Conservation (phyloP, 176 grass and related monocot genomes). For the Alopecurus myosuroides region DNA sequence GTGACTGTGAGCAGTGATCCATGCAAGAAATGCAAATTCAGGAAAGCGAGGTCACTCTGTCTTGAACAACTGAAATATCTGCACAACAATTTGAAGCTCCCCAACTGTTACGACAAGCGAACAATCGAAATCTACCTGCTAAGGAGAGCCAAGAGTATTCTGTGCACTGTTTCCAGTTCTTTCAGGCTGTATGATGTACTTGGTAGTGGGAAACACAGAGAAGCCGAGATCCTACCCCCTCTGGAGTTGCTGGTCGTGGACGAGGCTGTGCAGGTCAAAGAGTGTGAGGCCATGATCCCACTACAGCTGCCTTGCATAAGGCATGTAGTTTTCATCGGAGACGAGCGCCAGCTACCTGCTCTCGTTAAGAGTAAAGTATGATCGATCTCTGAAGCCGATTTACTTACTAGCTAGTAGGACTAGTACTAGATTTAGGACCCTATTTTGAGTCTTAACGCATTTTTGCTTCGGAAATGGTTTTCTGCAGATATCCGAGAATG, state of each 20-base stretch:
- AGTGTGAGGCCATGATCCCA: not conserved
- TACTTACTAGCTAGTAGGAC: not conserved
- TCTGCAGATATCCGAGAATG: not conserved
- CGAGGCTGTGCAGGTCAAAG: not conserved
- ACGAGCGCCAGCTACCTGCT: slow-evolving; percentile 62
- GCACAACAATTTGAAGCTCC: not conserved
- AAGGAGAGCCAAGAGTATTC: not conserved
- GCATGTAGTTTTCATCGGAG: slow-evolving; percentile 55
- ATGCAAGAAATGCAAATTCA: not conserved
- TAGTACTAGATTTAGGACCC: not conserved
- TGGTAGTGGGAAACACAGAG: not conserved
- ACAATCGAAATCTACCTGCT: not conserved
- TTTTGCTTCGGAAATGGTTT: not conserved
- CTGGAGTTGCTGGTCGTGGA: not conserved
- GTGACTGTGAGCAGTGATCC: not conserved
- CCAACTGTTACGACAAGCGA: not conserved
- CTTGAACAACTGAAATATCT: not conserved
- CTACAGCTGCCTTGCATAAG: not conserved
- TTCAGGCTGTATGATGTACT: not conserved
- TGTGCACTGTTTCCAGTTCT: not conserved
- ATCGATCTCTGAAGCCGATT: not conserved
- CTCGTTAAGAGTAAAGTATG: slow-evolving; percentile 47
- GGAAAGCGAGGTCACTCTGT: not conserved
- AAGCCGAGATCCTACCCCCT: not conserved
- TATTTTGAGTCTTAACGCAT: not conserved